phyloP scores from a whole-genome alignment of 1,284 basidiomycete species.

The Agroathelia rolfsii region DNA sequence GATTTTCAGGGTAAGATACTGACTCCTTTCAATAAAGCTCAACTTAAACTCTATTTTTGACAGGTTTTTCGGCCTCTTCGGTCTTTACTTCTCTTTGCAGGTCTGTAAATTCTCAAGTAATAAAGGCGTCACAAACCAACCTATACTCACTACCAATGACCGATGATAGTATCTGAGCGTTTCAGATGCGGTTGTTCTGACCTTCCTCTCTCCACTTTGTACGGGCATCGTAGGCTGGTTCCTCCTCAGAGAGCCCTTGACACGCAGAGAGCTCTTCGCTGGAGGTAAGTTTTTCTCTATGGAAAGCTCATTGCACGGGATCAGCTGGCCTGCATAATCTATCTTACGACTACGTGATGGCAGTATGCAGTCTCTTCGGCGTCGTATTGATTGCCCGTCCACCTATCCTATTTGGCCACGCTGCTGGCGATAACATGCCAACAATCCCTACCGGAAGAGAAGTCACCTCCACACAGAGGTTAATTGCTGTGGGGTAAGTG shows the following conservation, averaged over 20 bases:
- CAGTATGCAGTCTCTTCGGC: conserved; percentile 35
- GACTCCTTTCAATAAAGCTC: conserved; percentile 9
- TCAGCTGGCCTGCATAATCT: conserved; percentile 1
- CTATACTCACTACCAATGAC: too few relatives aligned
- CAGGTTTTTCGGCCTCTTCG: conserved; percentile 56
- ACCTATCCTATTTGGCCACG: conserved; percentile 21
- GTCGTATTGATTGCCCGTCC: conserved; percentile 42
- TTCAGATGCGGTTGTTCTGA: conserved; percentile 69
- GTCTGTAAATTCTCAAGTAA: too few relatives aligned
- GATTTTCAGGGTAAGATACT: conserved; percentile 57
- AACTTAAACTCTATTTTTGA: neutral
- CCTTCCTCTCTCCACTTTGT: conserved; percentile 63
- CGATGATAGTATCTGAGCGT: conserved; percentile 63
- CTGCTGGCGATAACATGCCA: conserved; percentile 12
- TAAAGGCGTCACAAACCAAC: too few relatives aligned
- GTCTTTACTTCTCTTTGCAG: conserved; percentile 60
- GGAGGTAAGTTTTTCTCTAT: conserved; percentile 35
- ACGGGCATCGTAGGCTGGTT: conserved; percentile 63
- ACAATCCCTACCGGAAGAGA: conserved; percentile 16
- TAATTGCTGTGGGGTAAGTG: conserved; percentile 27
- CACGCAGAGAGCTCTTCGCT: conserved; percentile 47
- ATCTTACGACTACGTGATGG: conserved; percentile 10
- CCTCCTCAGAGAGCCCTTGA: conserved; percentile 58
- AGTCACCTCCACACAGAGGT: conserved; percentile 27
- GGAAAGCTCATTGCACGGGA: too few relatives aligned